phyloP scores from a whole-genome alignment of 768 basidiomycete species.

The Tricholoma saponaceum region DNA sequence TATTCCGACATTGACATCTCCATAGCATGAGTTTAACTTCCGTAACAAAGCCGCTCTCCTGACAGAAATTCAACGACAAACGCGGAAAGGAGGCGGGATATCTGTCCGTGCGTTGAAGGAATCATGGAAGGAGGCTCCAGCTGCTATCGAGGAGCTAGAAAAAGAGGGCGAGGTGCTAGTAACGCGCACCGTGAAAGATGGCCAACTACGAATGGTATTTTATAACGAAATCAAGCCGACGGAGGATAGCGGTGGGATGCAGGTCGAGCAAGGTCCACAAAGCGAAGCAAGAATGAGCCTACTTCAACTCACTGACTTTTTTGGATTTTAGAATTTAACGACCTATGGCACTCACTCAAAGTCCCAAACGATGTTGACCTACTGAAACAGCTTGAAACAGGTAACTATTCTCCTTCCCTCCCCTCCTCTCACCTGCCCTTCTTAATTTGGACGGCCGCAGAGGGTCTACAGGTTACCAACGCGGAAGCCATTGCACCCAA shows the following conservation, averaged over 20 bases:
- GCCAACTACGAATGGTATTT: slow-evolving; percentile 79
- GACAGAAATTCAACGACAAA: slow-evolving; percentile 82
- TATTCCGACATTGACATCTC: slow-evolving; percentile 2
- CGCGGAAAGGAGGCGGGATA: slow-evolving; percentile 80
- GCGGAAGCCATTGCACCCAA: slow-evolving; percentile 56
- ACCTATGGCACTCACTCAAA: slow-evolving; percentile 81
- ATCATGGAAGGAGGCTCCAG: slow-evolving; percentile 85
- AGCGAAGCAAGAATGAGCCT: slow-evolving; percentile 2
- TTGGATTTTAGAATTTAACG: slow-evolving; percentile 64
- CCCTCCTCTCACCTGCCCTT: slow-evolving; percentile 4
- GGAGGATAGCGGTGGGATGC: slow-evolving; percentile 63
- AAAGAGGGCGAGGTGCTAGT: slow-evolving; percentile 85
- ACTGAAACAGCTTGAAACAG: slow-evolving; percentile 69
- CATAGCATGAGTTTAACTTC: slow-evolving; percentile 84
- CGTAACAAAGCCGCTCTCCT: slow-evolving; percentile 80
- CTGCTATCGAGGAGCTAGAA: slow-evolving; percentile 85
- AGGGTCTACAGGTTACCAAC: slow-evolving; percentile 78
- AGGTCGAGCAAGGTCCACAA: slow-evolving; percentile 71
- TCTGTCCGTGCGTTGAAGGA: slow-evolving; percentile 83
- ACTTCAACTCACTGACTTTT: slow-evolving; percentile 8
- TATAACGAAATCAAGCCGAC: slow-evolving; percentile 86
- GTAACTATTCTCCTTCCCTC: slow-evolving; percentile 30
- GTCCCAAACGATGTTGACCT: slow-evolving; percentile 87
- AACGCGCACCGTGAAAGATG: slow-evolving; percentile 82
- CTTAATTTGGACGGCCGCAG: slow-evolving; percentile 29